Base-by-base conservation (phyloP, 352 stramenopile genomes). In the Poterioochromonas sp. region DNA sequence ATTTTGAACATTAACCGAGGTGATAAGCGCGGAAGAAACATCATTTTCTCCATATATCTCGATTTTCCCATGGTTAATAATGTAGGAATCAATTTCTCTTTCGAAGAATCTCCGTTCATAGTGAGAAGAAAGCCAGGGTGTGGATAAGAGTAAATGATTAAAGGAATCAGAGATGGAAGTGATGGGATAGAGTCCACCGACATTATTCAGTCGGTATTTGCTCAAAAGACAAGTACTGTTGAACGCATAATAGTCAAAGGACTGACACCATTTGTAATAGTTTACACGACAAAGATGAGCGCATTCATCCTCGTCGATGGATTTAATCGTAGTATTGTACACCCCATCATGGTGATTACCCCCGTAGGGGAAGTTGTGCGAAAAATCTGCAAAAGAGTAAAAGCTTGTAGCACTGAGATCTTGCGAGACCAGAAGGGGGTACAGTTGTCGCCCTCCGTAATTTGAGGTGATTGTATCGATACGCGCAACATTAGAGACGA, bases 261-360 rank as follows among this genome's bases (percentile, higher is more conserved):
- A 76, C 35, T 62, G 32, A 54, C 68, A 76, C 68, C 68, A 76
- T 12, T 15, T 39, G 2, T 2, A 34, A 32, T 62, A 32, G 41
- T 8, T 8, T 69, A 43, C 20, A 69, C 8, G 39, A n/a, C 68
- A 76, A 15, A 76, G 3, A 35, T 5, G 5, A 1, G 68, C 68
- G 39, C 68, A 76, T 62, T 76, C 12, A 76, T 76, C 39, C 1
- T 34, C 68, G 39, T 53, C 32, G 11, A 76, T n/a, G 39, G 54
- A 8, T n/a, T 1, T 20, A 26, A 58, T 15, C 35, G 68, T 58
- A 20, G 1, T 3, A 62, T 76, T 76, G 40, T 76, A 76, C n/a
- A 54, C 15, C 5, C 1, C 1, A 18, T 76, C 1, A 5, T n/a
- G 3, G n/a, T n/a, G n/a, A n/a, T n/a, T n/a, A n/a, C n/a, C n/a